A percentile compares a stretch with the other conserved stretches of the same genome.
phyloP scores from a whole-genome alignment of 2,329 filamentous ascomycete species.

The Fusarium aywerte region DNA sequence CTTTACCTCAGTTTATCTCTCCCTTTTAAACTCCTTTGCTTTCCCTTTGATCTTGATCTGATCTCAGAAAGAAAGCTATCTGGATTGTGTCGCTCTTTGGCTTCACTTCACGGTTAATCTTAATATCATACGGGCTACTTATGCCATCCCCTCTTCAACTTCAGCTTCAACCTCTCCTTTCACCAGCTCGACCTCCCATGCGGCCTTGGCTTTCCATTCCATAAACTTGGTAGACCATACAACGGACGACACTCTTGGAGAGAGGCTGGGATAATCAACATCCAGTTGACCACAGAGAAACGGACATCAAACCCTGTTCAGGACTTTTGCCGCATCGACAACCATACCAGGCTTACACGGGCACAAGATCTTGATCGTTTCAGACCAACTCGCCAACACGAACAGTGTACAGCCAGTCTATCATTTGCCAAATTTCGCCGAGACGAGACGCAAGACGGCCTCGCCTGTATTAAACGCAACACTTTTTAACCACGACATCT shows the following conservation, averaged over 20 bases:
- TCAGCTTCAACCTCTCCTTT: slow-evolving; percentile 21
- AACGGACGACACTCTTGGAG: slow-evolving; percentile 2
- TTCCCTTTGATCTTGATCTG: slow-evolving; percentile 10
- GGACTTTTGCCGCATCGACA: slow-evolving; percentile 17
- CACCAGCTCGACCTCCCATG: slow-evolving; percentile 33
- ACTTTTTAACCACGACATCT: slow-evolving; percentile 34
- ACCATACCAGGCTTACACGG: slow-evolving; percentile 26
- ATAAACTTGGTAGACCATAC: slow-evolving; percentile 9
- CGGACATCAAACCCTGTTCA: slow-evolving; percentile 24
- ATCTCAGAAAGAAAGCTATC: slow-evolving; percentile 3
- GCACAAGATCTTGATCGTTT: slow-evolving; percentile 37
- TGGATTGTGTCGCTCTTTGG: slow-evolving; percentile 16
- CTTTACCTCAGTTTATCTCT: slow-evolving; percentile 8
- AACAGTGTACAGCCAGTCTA: slow-evolving; percentile 10
- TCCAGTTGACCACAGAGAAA: slow-evolving; percentile 13
- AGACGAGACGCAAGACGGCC: slow-evolving; percentile 2
- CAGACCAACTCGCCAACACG: slow-evolving; percentile 11
- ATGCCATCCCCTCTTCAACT: slow-evolving; percentile 36
- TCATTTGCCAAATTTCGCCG: slow-evolving; percentile 19
- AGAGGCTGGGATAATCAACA: slow-evolving; percentile 2
- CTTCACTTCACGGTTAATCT: slow-evolving; percentile 20
- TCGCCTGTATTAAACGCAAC: slow-evolving; percentile 13
- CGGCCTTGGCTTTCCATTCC: slow-evolving; percentile 16
- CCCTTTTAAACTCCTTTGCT: slow-evolving; percentile 4
- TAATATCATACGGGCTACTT: slow-evolving; percentile 13